phyloP scores from a whole-genome alignment of 106 monocot species.

The Ottelia alismoides region DNA sequence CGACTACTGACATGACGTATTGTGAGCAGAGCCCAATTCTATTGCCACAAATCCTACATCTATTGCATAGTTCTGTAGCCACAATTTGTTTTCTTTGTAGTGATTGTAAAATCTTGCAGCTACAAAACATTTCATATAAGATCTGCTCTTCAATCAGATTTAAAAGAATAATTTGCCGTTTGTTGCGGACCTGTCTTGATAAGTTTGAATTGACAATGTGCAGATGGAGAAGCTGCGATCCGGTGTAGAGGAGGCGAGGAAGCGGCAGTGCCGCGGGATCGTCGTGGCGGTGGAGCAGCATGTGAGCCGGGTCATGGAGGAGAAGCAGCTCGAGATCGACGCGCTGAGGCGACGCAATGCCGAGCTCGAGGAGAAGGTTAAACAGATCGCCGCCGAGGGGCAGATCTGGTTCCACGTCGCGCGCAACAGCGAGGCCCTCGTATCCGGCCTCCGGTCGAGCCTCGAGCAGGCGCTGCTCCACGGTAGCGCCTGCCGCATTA shows the following conservation, averaged over 20 bases:
- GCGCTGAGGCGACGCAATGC: neutral
- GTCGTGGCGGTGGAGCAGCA: neutral
- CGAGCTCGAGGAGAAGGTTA: slow-evolving; percentile 13
- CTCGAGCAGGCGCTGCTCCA: slow-evolving; percentile 6
- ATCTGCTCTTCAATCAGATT: neutral
- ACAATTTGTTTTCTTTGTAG: too few species aligned
- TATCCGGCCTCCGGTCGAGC: neutral
- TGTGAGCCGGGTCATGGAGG: neutral
- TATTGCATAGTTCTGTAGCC: too few species aligned
- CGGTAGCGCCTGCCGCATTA: slow-evolving; percentile 4
- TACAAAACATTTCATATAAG: too few species aligned
- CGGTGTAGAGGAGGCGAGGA: neutral
- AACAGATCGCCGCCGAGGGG: slow-evolving; percentile 1
- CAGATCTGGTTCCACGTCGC: slow-evolving; percentile 12
- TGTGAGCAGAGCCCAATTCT: too few species aligned
- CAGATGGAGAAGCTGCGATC: slow-evolving; percentile 4
- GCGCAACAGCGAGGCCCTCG: slow-evolving; percentile 4
- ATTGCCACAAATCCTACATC: too few species aligned
- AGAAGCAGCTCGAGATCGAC: slow-evolving; percentile 9
- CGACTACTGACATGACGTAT: too few species aligned
- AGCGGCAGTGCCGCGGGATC: neutral
- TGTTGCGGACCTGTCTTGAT: too few species aligned
- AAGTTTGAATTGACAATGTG: too few species aligned
- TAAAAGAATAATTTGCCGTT: neutral
- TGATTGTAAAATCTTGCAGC: too few species aligned